These are phyloP conservation scores for Nitzschia putrida DNA, from an alignment of 108 stramenopile species.

Conservation along the genomic window DNA sequence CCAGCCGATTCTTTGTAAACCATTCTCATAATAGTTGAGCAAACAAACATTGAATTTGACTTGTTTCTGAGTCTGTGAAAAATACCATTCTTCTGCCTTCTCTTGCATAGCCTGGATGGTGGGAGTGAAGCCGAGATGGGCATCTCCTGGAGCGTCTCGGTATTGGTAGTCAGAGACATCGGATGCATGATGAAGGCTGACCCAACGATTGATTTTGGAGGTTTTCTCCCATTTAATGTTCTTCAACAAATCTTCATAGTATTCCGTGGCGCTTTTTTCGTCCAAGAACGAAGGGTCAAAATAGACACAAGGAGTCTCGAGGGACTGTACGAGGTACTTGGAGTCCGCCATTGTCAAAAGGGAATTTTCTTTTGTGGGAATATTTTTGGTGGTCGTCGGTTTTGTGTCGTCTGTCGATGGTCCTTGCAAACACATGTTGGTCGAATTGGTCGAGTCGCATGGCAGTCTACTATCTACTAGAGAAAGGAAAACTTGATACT, in stretches of 20 bases:
- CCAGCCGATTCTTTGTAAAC: slow-evolving; percentile 69
- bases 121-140: slow-evolving; percentile 24
- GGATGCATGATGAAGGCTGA: slow-evolving; percentile 50
- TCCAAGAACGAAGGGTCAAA: slow-evolving; percentile 57
- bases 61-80: slow-evolving; percentile 13
- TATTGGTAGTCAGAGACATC: slow-evolving; percentile 29
- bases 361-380: too few species aligned
- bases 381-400: too few species aligned
- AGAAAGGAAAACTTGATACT: too few species aligned
- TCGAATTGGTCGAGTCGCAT: too few species aligned
- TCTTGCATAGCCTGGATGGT: slow-evolving; percentile 28
- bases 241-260: slow-evolving; percentile 47
- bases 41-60: slow-evolving; percentile 75
- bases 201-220: slow-evolving; percentile 77
- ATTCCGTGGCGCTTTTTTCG: slow-evolving; percentile 32
- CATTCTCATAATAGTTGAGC: slow-evolving; percentile 68
- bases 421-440: too few species aligned
- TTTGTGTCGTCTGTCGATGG: too few species aligned
- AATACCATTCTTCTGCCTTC: slow-evolving; percentile 66
- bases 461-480: too few species aligned
- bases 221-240: slow-evolving; percentile 68
- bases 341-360: slow-evolving; percentile 9
- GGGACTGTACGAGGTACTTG: slow-evolving; percentile 45
- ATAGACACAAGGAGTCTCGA: slow-evolving; percentile 63
- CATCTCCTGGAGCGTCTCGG: slow-evolving; percentile 58